Conservation (phyloP, 129 eudicot genomes). For the Helianthus tuberosus region DNA sequence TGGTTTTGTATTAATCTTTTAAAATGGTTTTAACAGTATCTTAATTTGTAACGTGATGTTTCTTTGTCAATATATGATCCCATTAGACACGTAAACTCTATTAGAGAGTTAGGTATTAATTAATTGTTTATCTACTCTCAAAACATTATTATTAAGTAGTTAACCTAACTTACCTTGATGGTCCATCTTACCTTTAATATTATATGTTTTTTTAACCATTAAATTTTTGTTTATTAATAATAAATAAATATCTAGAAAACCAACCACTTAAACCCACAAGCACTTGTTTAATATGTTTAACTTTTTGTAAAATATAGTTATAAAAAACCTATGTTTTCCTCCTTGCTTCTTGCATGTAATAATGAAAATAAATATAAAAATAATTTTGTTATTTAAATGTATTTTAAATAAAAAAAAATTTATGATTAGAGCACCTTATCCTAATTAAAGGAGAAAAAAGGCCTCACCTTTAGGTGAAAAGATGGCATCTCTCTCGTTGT, state of each 20-base stretch:
- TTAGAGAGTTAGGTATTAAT: neutral
- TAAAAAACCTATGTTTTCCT: no score
- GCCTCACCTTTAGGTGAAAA: conserved; percentile 59
- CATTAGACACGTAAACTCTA: conserved; percentile 24
- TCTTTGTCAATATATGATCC: conserved; percentile 10
- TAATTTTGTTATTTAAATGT: no score
- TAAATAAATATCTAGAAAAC: neutral
- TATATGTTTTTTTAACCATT: neutral
- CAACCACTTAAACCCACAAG: neutral
- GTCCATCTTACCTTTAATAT: neutral
- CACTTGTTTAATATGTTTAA: neutral
- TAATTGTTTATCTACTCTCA: conserved; percentile 3
- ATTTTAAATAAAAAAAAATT: no score
- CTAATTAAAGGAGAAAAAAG: neutral
- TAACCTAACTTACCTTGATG: neutral
- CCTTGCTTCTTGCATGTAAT: no score
- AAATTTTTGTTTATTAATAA: neutral
- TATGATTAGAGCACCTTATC: neutral
- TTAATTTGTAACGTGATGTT: conserved; percentile 11
- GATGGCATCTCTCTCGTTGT: conserved; percentile 39
- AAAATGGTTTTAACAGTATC: no score
- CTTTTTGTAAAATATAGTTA: neutral
- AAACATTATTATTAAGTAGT: conserved; percentile 5
- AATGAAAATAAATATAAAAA: no score
- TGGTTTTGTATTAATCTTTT: no score